These are phyloP conservation scores for Raphanus hybrid DNA, from an alignment of 441 rosid genomes.

Conservation along the genomic window DNA sequence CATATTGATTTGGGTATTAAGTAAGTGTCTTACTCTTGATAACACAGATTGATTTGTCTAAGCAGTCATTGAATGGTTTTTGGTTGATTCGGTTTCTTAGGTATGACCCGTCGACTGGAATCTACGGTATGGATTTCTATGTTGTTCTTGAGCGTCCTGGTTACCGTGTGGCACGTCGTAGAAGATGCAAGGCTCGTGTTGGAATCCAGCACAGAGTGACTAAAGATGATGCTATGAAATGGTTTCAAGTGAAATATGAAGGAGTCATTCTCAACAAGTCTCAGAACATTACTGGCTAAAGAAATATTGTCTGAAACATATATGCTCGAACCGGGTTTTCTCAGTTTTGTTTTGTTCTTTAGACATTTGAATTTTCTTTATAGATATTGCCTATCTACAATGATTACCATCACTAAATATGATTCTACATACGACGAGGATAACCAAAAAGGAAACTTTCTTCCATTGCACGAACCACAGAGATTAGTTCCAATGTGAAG, in stretches of 20 bases:
- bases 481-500: constrained; percentile 39
- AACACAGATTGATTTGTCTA: not conserved
- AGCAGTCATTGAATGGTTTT: not conserved
- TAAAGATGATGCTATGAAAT: constrained; percentile 89
- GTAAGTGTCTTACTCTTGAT: constrained; percentile 36
- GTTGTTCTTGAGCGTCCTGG: constrained; percentile 90
- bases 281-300: constrained; percentile 52
- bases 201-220: constrained; percentile 90
- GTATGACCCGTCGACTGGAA: constrained; percentile 91
- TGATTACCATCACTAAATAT: no score
- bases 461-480: constrained; percentile 54
- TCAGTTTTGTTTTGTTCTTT: constrained; percentile 27
- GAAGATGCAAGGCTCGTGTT: constrained; percentile 82
- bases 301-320: no score
- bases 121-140: constrained; percentile 86
- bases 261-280: constrained; percentile 93
- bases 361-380: not conserved
- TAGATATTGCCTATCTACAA: constrained; percentile 17
- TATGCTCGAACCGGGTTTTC: not conserved
- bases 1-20: constrained; percentile 88
- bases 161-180: constrained; percentile 82
- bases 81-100: constrained; percentile 35
- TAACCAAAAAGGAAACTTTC: constrained; percentile 45
- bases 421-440: constrained; percentile 33
- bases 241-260: constrained; percentile 93